Evolutionary conservation across 257 asterid species (phyloP), one percentile per base, ranked within the genome.

Genomic region (Solanum appendiculatum): DNA sequence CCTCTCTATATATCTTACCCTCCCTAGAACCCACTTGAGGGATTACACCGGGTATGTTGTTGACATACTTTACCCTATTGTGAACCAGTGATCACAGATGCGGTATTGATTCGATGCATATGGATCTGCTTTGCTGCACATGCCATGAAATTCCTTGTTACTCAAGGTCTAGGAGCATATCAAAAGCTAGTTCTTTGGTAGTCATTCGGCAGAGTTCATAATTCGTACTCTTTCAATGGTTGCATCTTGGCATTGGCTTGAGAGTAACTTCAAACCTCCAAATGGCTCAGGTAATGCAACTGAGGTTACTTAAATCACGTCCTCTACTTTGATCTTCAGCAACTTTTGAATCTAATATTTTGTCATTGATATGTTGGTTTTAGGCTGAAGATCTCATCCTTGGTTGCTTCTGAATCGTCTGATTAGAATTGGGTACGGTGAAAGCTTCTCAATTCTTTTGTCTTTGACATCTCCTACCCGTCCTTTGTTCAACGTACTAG

Each of bases 51-150:
- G 4, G 0, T 68, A 69, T 15, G 42, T 15, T 68, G 40, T 29
- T 86, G 48, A 34, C 46, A 6, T 64, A 44, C 70, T 82, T 84
- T 64, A 87, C 46, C 21, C 56, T 31, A 68, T 82, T 20, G 78
- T 89, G 87, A 86, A 78, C 77, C 91, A 94, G 98, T 93, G 86
- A 86, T 91, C 85, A 89, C 96, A 5, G 87, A 90, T 87, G 92
- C 98, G 12, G 31, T 23, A 75, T 90, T 89, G 90, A 86, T 88
- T 83, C 89, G 91, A 91, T 95, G 98, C 92, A 86, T 94, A 88
- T 90, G 91, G 69, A 88, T 92, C 82, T 91, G 95, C 89, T 68
- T 92, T 25, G 75, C 92, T 87, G 98, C 97, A 68, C 93, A 91
- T 77, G 85, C 92, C 66, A 37, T 91, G 73, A 95, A 95, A 92